Evolutionary conservation across 257 asterid species (phyloP).

Genomic region (Apocynum venetum): DNA sequence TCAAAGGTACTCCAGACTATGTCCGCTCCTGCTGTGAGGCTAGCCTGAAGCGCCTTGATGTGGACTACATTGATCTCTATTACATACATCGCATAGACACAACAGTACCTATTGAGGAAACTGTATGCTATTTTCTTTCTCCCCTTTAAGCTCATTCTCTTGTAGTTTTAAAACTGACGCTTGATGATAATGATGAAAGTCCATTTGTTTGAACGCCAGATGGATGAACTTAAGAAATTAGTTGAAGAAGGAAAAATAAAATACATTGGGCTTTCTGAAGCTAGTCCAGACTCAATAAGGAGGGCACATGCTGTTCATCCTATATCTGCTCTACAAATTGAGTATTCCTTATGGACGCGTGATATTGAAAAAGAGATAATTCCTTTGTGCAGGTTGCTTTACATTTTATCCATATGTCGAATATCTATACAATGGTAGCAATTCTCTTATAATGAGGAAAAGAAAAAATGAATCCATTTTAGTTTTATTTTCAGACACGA

Average conservation of each 20-base stretch:
- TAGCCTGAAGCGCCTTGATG: slow-evolving; percentile 44
- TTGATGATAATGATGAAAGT: background rate
- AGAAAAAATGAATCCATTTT: background rate
- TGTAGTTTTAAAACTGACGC: background rate
- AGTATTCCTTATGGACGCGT: slow-evolving; percentile 58
- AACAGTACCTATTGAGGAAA: slow-evolving; percentile 50
- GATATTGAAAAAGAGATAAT: slow-evolving; percentile 49
- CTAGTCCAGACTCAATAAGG: slow-evolving; percentile 44
- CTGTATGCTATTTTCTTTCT: slow-evolving; percentile 26
- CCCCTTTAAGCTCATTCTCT: background rate
- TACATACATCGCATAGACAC: slow-evolving; percentile 47
- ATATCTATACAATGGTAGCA: background rate
- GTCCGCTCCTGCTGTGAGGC: slow-evolving; percentile 55
- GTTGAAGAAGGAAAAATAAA: slow-evolving; percentile 55
- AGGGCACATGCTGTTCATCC: slow-evolving; percentile 64
- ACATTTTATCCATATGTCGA: too few relatives aligned
- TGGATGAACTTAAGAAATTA: slow-evolving; percentile 52
- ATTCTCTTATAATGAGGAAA: too few relatives aligned
- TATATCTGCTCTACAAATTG: slow-evolving; percentile 48
- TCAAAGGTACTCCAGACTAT: slow-evolving; percentile 55
- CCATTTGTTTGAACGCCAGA: slow-evolving; percentile 14
- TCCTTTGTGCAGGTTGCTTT: slow-evolving; percentile 27
- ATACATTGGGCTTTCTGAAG: slow-evolving; percentile 53
- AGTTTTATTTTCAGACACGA: too few relatives aligned
- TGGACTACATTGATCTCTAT: slow-evolving; percentile 52